Percentiles rank a stretch among this genome's conserved stretches.
These are phyloP conservation scores for Penicillium nordicum DNA, from an alignment of 2,329 filamentous ascomycete genomes.

Conservation along the genomic window DNA sequence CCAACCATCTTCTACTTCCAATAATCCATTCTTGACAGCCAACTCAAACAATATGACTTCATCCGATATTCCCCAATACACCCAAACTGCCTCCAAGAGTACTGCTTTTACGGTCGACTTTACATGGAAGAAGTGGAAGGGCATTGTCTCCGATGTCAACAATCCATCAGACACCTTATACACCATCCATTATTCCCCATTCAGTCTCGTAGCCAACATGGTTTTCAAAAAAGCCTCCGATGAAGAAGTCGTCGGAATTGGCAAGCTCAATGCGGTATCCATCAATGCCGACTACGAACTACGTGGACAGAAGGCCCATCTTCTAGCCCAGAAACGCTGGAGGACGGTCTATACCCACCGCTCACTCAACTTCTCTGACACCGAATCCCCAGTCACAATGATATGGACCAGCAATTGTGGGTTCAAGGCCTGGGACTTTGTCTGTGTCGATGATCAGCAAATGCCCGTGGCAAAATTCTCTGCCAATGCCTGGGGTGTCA, in stretches of 20 bases:
- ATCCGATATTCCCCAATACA: neutral
- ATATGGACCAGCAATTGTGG: conserved; percentile 27
- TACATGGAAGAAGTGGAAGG: conserved; percentile 27
- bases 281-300: conserved; percentile 30
- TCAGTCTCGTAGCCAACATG: conserved; percentile 12
- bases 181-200: conserved; percentile 19
- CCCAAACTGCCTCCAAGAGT: neutral
- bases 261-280: conserved; percentile 21
- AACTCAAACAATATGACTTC: neutral
- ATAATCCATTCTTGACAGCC: neutral
- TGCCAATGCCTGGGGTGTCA: conserved; percentile 24
- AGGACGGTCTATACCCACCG: conserved; percentile 28
- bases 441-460: conserved; percentile 29
- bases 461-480: conserved; percentile 29
- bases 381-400: conserved; percentile 22
- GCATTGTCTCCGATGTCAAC: conserved; percentile 18
- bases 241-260: conserved; percentile 20
- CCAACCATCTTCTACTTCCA: neutral
- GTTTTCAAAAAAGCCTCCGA: conserved; percentile 16
- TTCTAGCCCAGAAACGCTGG: conserved; percentile 28
- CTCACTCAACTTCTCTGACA: conserved; percentile 23
- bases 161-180: conserved; percentile 20
- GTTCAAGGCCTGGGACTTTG: conserved; percentile 32
- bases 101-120: conserved; percentile 24
- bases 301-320: conserved; percentile 20